Percentiles rank a stretch among this genome's conserved stretches.
Evolutionary conservation across 371 early-diverging fungal genomes (phyloP).

Genomic region (Batrachochytrium dendrobatidis): DNA sequence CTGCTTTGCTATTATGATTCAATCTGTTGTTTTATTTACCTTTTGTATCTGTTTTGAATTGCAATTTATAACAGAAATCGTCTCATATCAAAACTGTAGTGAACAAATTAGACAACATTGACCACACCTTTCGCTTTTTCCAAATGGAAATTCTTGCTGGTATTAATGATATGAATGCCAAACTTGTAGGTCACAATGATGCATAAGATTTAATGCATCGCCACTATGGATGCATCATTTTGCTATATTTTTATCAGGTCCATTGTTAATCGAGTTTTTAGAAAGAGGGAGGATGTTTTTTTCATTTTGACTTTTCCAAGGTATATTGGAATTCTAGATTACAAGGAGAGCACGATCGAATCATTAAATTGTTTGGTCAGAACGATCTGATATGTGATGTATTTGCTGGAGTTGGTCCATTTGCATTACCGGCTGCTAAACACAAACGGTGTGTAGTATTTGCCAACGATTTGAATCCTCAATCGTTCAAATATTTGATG

Average conservation of each 20-base stretch:
- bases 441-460: slow-evolving; percentile 72
- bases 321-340: slow-evolving; percentile 99
- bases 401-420: slow-evolving; percentile 98
- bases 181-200: slow-evolving; percentile 53
- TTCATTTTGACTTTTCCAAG: slow-evolving; percentile 91
- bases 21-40: not conserved
- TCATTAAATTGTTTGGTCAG: slow-evolving; percentile 67
- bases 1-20: not conserved
- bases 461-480: slow-evolving; percentile 98
- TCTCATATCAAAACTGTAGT: slow-evolving; percentile 86
- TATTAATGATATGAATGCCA: slow-evolving; percentile 72
- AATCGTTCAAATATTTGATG: slow-evolving; percentile 69
- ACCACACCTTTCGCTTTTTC: slow-evolving; percentile 92
- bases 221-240: no score
- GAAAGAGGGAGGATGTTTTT: slow-evolving; percentile 86
- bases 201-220: slow-evolving; percentile 3
- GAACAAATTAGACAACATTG: slow-evolving; percentile 91
- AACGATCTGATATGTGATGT: slow-evolving; percentile 83
- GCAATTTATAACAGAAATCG: slow-evolving; percentile 64
- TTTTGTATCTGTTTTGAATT: not conserved
- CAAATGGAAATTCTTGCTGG: slow-evolving; percentile 96
- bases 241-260: no score
- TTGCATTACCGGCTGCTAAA: slow-evolving; percentile 93
- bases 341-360: slow-evolving; percentile 90
- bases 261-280: slow-evolving; percentile 32